Conservation (phyloP, 148 eudicot genomes). For the Silene latifolia region DNA sequence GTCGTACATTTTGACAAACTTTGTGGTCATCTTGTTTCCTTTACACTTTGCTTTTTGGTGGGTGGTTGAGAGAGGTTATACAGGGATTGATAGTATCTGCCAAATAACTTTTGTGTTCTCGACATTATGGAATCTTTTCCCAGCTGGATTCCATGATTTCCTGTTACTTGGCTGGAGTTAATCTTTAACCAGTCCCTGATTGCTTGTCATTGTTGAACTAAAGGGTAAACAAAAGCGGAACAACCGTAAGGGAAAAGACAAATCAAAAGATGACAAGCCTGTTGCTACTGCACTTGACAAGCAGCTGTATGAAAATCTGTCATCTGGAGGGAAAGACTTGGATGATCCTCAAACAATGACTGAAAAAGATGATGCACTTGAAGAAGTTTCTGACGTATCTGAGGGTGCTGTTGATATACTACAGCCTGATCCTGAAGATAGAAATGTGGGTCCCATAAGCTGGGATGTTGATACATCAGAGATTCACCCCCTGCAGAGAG, state of each 20-base stretch:
- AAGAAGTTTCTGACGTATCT: slow-evolving; percentile 71
- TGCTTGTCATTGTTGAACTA: slow-evolving; percentile 7
- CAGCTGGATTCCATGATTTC: neutral
- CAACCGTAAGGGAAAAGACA: slow-evolving; percentile 77
- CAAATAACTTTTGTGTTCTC: neutral
- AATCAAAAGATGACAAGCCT: slow-evolving; percentile 64
- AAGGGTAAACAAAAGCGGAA: slow-evolving; percentile 88
- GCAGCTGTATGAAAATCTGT: slow-evolving; percentile 31
- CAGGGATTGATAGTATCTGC: neutral
- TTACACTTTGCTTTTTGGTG: neutral
- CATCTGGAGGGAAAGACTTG: slow-evolving; percentile 33
- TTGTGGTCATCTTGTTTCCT: neutral
- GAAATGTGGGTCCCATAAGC: slow-evolving; percentile 57
- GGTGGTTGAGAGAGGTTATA: neutral
- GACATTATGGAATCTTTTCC: neutral
- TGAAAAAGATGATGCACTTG: slow-evolving; percentile 55
- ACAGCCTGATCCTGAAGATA: slow-evolving; percentile 74
- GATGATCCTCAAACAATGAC: slow-evolving; percentile 35
- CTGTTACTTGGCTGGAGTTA: neutral
- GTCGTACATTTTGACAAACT: neutral
- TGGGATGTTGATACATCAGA: slow-evolving; percentile 81
- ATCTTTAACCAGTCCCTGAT: neutral
- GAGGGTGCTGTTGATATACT: slow-evolving; percentile 49
- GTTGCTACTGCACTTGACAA: slow-evolving; percentile 36
- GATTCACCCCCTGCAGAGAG: slow-evolving; percentile 56